Evolutionary conservation across 805 yeast species (phyloP).

Genomic region (Lipomyces mesembrius): DNA sequence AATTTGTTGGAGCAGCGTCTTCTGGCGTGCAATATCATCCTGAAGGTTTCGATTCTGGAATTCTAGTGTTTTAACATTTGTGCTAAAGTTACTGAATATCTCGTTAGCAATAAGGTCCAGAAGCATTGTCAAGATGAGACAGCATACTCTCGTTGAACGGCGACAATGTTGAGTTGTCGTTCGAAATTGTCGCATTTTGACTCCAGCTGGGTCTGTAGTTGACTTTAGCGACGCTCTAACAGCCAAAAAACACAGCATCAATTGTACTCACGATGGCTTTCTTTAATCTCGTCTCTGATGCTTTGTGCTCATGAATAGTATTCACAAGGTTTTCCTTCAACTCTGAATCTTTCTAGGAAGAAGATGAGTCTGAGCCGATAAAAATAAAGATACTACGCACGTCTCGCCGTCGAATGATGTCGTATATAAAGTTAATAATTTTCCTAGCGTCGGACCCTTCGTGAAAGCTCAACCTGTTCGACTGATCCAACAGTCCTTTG

Average conservation of each 20-base stretch:
- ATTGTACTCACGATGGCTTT: slow-evolving; percentile 15
- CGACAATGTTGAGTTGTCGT: slow-evolving; percentile 21
- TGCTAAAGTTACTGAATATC: slow-evolving; percentile 13
- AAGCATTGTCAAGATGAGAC: too few relatives aligned
- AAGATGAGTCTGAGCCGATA: not conserved
- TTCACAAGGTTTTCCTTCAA: slow-evolving; percentile 29
- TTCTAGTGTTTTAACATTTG: slow-evolving; percentile 23
- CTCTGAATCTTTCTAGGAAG: slow-evolving; percentile 28
- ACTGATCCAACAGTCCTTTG: slow-evolving; percentile 26
- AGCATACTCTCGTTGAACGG: slow-evolving; percentile 31
- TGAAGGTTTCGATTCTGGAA: slow-evolving; percentile 25
- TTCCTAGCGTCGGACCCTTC: slow-evolving; percentile 27
- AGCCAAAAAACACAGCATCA: not conserved
- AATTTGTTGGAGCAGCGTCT: slow-evolving; percentile 23
- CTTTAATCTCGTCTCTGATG: slow-evolving; percentile 21
- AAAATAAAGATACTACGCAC: slow-evolving; percentile 9
- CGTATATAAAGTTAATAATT: slow-evolving; percentile 31
- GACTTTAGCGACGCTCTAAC: not conserved
- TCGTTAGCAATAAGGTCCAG: not conserved
- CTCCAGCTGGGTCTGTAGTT: slow-evolving; percentile 25
- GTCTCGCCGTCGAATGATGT: slow-evolving; percentile 22
- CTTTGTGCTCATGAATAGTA: slow-evolving; percentile 25
- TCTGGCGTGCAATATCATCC: slow-evolving; percentile 31
- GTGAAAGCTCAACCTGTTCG: slow-evolving; percentile 12
- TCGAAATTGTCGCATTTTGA: slow-evolving; percentile 26